Percentiles rank a stretch among this genome's conserved stretches.
These are phyloP conservation scores for Magnolia kwangsiensis DNA, from an alignment of 164 flowering plant genomes.

Conservation along the genomic window DNA sequence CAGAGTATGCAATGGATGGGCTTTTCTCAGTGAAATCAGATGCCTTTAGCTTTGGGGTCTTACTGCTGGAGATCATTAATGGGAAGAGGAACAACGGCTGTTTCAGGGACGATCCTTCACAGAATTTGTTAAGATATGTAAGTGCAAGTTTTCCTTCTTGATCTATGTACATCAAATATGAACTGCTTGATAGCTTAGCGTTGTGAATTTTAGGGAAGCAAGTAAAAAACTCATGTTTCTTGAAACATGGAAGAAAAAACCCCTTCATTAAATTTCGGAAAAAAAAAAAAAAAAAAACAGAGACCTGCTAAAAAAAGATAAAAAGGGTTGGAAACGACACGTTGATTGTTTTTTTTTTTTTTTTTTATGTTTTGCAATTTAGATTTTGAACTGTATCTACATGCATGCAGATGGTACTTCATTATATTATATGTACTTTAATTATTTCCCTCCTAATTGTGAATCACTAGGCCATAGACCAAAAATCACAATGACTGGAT, in stretches of 20 bases:
- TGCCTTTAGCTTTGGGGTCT: conserved; percentile 1
- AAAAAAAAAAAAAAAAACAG: too few relatives aligned
- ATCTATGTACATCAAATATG: not conserved
- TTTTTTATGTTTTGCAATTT: too few relatives aligned
- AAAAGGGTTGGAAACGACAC: too few relatives aligned
- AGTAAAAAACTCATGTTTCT: not conserved
- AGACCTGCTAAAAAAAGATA: too few relatives aligned
- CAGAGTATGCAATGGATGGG: not conserved
- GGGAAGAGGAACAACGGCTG: not conserved
- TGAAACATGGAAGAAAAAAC: not conserved
- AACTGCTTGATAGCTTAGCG: not conserved
- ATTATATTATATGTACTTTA: too few relatives aligned
- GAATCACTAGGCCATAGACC: too few relatives aligned
- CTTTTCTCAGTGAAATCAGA: not conserved
- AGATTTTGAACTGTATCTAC: too few relatives aligned
- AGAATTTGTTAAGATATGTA: conserved; percentile 6
- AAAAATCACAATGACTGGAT: too few relatives aligned
- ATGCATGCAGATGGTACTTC: too few relatives aligned
- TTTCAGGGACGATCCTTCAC: not conserved
- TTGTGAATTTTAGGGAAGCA: not conserved
- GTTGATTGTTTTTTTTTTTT: too few relatives aligned
- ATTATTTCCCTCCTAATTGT: too few relatives aligned
- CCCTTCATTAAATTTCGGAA: not conserved
- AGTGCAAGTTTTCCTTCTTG: not conserved
- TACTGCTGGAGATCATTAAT: not conserved